Percentiles rank a stretch among this genome's conserved stretches.
phyloP scores from a whole-genome alignment of 306 rosid species.

The Pachyrhizus erosus region DNA sequence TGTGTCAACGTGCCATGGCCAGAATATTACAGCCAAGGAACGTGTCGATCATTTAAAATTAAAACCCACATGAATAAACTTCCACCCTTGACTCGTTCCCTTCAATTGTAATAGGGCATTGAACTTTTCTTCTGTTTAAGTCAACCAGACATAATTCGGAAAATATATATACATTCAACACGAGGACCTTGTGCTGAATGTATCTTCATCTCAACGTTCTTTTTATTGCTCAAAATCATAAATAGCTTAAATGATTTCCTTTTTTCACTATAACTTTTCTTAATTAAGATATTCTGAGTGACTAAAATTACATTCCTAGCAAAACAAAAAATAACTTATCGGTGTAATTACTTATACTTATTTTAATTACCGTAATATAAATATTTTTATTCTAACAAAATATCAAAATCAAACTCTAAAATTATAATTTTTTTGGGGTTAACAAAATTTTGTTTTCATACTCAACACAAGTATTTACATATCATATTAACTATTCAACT shows the following conservation, averaged over 20 bases:
- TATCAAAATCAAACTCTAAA: too few species aligned
- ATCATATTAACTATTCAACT: too few species aligned
- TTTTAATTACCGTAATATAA: too few species aligned
- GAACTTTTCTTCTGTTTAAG: not conserved
- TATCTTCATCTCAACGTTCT: not conserved
- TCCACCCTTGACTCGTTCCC: not conserved
- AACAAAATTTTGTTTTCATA: too few species aligned
- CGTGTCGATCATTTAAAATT: slow-evolving; percentile 1
- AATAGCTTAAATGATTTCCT: not conserved
- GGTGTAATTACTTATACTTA: not conserved
- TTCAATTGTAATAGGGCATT: not conserved
- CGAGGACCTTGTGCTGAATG: not conserved
- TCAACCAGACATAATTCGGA: not conserved
- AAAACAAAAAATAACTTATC: not conserved
- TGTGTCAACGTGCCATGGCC: slow-evolving; percentile 27
- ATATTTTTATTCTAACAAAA: too few species aligned
- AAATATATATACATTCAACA: not conserved
- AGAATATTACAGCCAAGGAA: not conserved
- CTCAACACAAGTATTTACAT: too few species aligned
- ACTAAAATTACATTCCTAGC: not conserved
- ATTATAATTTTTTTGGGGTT: too few species aligned
- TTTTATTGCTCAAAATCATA: not conserved
- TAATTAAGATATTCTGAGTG: not conserved
- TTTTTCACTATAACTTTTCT: not conserved
- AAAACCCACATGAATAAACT: slow-evolving; percentile 3